Evolutionary conservation across 1,139 yeast species (phyloP).

Genomic region (Saccharomycopsis crataegensis): DNA sequence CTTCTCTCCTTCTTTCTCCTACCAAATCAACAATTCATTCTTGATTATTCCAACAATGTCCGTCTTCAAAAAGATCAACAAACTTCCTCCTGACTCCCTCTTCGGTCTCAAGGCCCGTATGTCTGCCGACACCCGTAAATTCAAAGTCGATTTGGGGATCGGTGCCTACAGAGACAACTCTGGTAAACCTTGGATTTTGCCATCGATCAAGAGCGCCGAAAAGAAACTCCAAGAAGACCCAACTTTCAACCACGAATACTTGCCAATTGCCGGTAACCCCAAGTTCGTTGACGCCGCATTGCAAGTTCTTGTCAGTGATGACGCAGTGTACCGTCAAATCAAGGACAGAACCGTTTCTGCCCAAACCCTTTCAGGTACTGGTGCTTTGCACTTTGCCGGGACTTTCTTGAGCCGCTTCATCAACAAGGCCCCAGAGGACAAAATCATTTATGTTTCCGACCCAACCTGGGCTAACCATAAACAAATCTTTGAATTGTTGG

Average conservation of each 20-base stretch:
- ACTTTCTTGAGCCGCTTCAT: constrained; percentile 47
- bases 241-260: constrained; percentile 75
- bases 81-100: constrained; percentile 52
- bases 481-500: constrained; percentile 60
- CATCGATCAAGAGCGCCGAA: constrained; percentile 71
- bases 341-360: constrained; percentile 53
- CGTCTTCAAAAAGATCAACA: constrained; percentile 12
- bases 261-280: constrained; percentile 73
- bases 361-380: constrained; percentile 92
- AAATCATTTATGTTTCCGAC: constrained; percentile 56
- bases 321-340: constrained; percentile 38
- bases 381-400: constrained; percentile 86
- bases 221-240: constrained; percentile 33
- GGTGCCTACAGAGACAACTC: constrained; percentile 86
- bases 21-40: background rate
- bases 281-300: constrained; percentile 64
- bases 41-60: constrained; percentile 1
- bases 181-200: constrained; percentile 86
- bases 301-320: constrained; percentile 60
- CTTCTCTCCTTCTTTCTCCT: background rate
- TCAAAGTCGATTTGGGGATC: constrained; percentile 81
- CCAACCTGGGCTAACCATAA: constrained; percentile 97
- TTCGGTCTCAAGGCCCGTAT: constrained; percentile 60
- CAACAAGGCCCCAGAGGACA: constrained; percentile 30
- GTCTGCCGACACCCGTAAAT: constrained; percentile 44